Percentiles rank a stretch among this genome's conserved stretches.
These are phyloP conservation scores for Candida chauliodis DNA, from an alignment of 805 yeast species.

Conservation along the genomic window DNA sequence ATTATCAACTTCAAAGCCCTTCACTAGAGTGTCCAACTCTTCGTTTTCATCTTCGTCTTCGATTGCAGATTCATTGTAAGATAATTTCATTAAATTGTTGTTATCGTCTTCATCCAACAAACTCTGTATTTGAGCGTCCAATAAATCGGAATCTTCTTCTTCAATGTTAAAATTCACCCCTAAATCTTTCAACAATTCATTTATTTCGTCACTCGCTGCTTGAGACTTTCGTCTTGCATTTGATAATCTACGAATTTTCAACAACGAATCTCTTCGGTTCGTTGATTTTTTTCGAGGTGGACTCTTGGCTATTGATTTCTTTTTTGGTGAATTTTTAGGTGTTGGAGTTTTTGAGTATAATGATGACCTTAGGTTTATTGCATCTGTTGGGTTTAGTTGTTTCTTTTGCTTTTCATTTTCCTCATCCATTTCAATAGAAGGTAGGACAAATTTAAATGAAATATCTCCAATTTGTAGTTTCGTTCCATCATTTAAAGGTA, in stretches of 20 bases:
- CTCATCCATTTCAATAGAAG: constrained; percentile 52
- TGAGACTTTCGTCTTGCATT: constrained; percentile 35
- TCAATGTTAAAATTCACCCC: constrained; percentile 29
- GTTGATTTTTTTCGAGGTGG: constrained; percentile 7
- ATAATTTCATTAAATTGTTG: constrained; percentile 14
- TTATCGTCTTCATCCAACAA: constrained; percentile 23
- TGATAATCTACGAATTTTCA: constrained; percentile 29
- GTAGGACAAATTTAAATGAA: constrained; percentile 81
- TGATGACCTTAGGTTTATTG: constrained; percentile 51
- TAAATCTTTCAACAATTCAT: constrained; percentile 32
- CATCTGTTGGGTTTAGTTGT: constrained; percentile 59
- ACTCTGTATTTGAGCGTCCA: constrained; percentile 31
- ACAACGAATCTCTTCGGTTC: constrained; percentile 11
- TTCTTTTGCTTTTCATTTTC: constrained; percentile 19
- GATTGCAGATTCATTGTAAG: constrained; percentile 21
- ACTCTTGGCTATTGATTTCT: not conserved
- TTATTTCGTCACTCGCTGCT: constrained; percentile 39
- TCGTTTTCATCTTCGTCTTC: constrained; percentile 31
- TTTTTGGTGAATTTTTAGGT: constrained; percentile 13
- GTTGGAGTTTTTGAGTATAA: constrained; percentile 29
- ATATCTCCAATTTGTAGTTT: constrained; percentile 92
- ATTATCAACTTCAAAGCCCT: constrained; percentile 14
- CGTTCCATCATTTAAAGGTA: constrained; percentile 77
- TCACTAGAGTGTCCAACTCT: constrained; percentile 32
- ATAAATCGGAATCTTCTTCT: constrained; percentile 21